These are phyloP conservation scores for Saitozyma podzolica DNA, from an alignment of 768 basidiomycete genomes.

Conservation along the genomic window DNA sequence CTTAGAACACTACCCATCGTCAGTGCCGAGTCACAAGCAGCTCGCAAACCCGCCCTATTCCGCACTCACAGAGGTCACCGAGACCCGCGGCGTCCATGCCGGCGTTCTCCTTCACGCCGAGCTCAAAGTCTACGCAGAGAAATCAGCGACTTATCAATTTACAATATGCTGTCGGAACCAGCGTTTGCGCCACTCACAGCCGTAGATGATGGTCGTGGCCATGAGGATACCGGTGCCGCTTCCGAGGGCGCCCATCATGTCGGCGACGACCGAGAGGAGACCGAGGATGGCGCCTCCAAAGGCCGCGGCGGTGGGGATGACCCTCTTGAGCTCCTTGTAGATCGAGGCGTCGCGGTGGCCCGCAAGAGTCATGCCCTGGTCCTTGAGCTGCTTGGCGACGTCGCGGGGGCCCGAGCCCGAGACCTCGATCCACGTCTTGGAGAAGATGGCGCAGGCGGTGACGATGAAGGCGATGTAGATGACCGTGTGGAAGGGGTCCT, in stretches of 20 bases:
- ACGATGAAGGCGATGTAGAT: conserved; percentile 91
- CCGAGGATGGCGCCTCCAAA: conserved; percentile 97
- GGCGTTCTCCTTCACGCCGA: conserved; percentile 81
- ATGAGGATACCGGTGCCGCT: conserved; percentile 83
- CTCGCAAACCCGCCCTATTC: too few relatives aligned
- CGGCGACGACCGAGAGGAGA: conserved; percentile 82
- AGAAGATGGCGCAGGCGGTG: conserved; percentile 92
- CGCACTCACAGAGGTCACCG: conserved; percentile 61
- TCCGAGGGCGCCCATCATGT: conserved; percentile 93
- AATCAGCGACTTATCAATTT: background rate
- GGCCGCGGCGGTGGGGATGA: conserved; percentile 96
- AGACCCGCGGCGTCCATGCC: conserved; percentile 81
- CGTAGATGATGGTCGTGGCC: conserved; percentile 97
- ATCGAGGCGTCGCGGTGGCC: conserved; percentile 94
- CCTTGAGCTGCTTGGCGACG: conserved; percentile 96
- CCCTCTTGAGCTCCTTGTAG: conserved; percentile 98
- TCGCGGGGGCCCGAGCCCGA: conserved; percentile 94
- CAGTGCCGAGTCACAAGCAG: too few relatives aligned
- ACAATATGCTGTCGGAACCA: background rate
- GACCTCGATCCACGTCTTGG: conserved; percentile 99
- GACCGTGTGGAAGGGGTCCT: conserved; percentile 90
- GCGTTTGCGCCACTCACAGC: conserved; percentile 62
- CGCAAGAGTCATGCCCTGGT: conserved; percentile 85
- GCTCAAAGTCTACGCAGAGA: conserved; percentile 77
- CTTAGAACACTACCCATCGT: too few relatives aligned